These are phyloP conservation scores for Fusarium chuoi DNA, from an alignment of 2,329 filamentous ascomycete genomes.

Conservation along the genomic window DNA sequence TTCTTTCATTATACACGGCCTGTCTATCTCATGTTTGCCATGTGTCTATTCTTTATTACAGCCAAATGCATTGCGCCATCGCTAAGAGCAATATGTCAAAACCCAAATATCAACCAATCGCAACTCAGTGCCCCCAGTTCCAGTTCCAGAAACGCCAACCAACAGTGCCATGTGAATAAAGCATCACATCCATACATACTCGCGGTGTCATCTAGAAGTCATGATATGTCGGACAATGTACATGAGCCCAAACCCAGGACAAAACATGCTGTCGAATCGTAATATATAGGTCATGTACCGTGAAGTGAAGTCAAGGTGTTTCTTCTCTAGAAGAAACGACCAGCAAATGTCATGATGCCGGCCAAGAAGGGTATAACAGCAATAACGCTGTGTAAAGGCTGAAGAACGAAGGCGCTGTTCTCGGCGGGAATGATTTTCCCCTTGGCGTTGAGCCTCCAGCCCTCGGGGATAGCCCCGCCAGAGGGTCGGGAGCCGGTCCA, in stretches of 20 bases:
- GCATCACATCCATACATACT: conserved; percentile 11
- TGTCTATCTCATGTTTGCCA: conserved; percentile 18
- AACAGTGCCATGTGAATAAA: conserved; percentile 12
- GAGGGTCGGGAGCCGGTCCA: conserved; percentile 69
- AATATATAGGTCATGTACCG: conserved; percentile 32
- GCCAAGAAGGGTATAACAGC: conserved; percentile 42
- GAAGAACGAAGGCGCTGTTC: conserved; percentile 54
- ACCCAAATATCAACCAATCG: neutral
- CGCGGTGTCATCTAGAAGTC: neutral
- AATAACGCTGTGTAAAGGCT: conserved; percentile 38
- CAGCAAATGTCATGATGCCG: conserved; percentile 41
- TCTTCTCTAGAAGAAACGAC: conserved; percentile 33
- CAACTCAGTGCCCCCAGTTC: conserved; percentile 22
- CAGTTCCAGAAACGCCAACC: conserved; percentile 20
- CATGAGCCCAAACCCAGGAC: neutral
- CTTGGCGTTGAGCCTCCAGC: conserved; percentile 81
- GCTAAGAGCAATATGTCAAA: conserved; percentile 20
- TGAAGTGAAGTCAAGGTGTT: neutral
- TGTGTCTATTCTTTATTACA: conserved; percentile 11
- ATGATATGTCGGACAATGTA: neutral
- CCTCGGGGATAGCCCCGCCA: conserved; percentile 72
- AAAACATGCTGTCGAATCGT: neutral
- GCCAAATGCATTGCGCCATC: conserved; percentile 25
- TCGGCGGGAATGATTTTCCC: conserved; percentile 80
- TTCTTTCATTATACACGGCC: conserved; percentile 8